phyloP scores from a whole-genome alignment of 2,329 filamentous ascomycete genomes.

The Talaromyces pinophilus region DNA sequence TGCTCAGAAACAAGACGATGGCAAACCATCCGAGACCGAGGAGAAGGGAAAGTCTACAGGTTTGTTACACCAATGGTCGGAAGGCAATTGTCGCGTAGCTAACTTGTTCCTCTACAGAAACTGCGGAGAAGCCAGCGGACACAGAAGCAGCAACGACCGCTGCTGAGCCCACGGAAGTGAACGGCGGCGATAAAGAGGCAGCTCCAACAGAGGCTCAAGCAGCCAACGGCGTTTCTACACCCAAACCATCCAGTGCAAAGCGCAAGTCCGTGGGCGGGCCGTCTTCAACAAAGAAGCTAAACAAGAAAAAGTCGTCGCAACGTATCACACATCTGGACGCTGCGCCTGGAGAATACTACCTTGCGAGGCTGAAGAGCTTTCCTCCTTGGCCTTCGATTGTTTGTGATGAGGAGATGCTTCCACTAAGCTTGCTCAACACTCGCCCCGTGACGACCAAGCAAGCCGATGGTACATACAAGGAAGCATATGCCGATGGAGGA shows the following conservation, averaged over 20 bases:
- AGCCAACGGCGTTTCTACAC: slow-evolving; percentile 52
- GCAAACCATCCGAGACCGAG: slow-evolving; percentile 21
- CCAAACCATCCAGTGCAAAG: slow-evolving; percentile 51
- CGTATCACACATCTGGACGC: slow-evolving; percentile 74
- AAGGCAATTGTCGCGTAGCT: slow-evolving; percentile 3
- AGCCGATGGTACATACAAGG: slow-evolving; percentile 80
- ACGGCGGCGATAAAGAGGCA: slow-evolving; percentile 24
- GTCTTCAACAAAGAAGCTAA: slow-evolving; percentile 73
- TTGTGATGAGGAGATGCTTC: slow-evolving; percentile 92
- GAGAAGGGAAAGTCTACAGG: slow-evolving; percentile 36
- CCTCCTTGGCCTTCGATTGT: slow-evolving; percentile 93
- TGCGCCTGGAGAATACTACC: slow-evolving; percentile 86
- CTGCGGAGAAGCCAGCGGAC: slow-evolving; percentile 27
- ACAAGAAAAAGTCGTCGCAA: slow-evolving; percentile 78
- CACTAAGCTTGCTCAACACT: slow-evolving; percentile 70
- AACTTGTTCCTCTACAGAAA: background rate
- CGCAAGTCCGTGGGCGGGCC: slow-evolving; percentile 72
- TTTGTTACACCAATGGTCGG: slow-evolving; percentile 26
- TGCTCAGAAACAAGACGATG: slow-evolving; percentile 17
- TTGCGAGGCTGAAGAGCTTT: slow-evolving; percentile 91
- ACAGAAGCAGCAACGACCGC: slow-evolving; percentile 35
- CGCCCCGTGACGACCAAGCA: slow-evolving; percentile 83
- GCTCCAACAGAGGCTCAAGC: slow-evolving; percentile 26
- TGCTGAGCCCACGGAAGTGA: slow-evolving; percentile 30
- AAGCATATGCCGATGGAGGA: slow-evolving; percentile 83